These are phyloP conservation scores for Prinsepia uniflora DNA, from an alignment of 306 rosid genomes.

Conservation along the genomic window DNA sequence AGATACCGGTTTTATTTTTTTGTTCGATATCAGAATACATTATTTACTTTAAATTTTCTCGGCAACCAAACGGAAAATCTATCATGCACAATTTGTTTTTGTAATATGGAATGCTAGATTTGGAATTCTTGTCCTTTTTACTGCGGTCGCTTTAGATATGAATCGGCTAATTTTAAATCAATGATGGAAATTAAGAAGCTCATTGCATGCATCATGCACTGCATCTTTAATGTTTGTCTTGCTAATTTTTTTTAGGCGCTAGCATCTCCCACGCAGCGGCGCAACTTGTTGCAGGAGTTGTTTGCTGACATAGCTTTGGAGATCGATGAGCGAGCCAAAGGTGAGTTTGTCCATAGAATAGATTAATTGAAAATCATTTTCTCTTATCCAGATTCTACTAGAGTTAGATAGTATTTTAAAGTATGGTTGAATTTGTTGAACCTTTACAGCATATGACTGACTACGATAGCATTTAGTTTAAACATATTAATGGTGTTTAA, in stretches of 20 bases:
- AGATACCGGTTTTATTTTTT: neutral
- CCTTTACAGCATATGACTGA: neutral
- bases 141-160: too few relatives aligned
- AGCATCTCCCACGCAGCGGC: conserved; percentile 79
- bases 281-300: conserved; percentile 82
- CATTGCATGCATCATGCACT: too few relatives aligned
- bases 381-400: neutral
- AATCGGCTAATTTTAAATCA: too few relatives aligned
- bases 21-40: neutral
- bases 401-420: neutral
- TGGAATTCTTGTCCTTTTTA: neutral
- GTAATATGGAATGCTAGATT: conserved; percentile 6
- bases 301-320: conserved; percentile 92
- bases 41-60: neutral
- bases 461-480: neutral
- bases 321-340: conserved; percentile 88
- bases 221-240: neutral
- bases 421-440: neutral
- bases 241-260: conserved; percentile 54
- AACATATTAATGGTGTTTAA: neutral
- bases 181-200: too few relatives aligned
- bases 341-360: conserved; percentile 35
- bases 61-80: neutral
- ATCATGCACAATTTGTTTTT: neutral
- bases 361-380: neutral